Conservation (phyloP, 495 filamentous ascomycete genomes). For the Cryomyces minteri region DNA sequence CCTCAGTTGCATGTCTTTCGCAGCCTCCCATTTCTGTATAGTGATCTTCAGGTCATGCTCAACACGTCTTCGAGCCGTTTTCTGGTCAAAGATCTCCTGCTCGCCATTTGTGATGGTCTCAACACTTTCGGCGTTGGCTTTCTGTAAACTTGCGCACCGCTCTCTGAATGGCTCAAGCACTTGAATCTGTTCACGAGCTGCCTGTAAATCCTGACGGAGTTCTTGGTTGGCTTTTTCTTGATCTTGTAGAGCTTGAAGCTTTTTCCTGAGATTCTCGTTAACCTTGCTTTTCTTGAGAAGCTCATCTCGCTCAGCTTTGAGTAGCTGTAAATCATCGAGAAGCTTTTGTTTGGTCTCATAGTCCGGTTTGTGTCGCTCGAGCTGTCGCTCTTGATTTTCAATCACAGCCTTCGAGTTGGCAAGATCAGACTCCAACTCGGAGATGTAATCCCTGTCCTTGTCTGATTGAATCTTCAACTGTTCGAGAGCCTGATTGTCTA, state of each 20-base stretch:
- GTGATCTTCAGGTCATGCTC: slow-evolving; percentile 41
- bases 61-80: slow-evolving; percentile 34
- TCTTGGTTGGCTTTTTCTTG: slow-evolving; percentile 17
- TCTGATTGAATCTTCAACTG: slow-evolving; percentile 12
- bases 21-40: slow-evolving; percentile 30
- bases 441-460: slow-evolving; percentile 20
- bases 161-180: slow-evolving; percentile 46
- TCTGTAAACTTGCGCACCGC: slow-evolving; percentile 25
- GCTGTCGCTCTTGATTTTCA: slow-evolving; percentile 43
- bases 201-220: slow-evolving; percentile 25
- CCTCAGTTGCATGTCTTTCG: slow-evolving; percentile 34
- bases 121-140: slow-evolving; percentile 40
- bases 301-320: slow-evolving; percentile 54
- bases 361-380: slow-evolving; percentile 30
- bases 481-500: slow-evolving; percentile 12
- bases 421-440: slow-evolving; percentile 19
- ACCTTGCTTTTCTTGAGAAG: slow-evolving; percentile 66
- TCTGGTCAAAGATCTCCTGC: slow-evolving; percentile 40
- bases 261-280: slow-evolving; percentile 50
- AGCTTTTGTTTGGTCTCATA: slow-evolving; percentile 19
- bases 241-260: slow-evolving; percentile 44
- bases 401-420: slow-evolving; percentile 19
- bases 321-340: slow-evolving; percentile 37
- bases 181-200: slow-evolving; percentile 55
- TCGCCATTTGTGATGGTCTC: slow-evolving; percentile 39